Base-by-base conservation (phyloP, 2,329 filamentous ascomycete species). In the Trichoderma atroviride region DNA sequence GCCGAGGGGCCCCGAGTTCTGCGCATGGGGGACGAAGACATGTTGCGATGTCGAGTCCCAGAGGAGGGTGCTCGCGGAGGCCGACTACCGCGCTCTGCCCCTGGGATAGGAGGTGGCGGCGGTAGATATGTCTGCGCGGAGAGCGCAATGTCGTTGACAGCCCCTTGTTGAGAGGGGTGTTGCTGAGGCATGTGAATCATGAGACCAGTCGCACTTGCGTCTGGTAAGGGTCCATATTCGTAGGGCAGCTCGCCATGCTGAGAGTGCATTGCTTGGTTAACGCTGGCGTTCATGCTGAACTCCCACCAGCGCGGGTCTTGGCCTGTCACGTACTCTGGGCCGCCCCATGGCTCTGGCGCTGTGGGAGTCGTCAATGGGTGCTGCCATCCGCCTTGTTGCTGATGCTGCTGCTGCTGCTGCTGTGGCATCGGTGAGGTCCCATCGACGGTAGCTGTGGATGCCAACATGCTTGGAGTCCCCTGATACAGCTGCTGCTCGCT, bases 171-270 rank as follows among this genome's bases (percentile, higher is more conserved):
- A 19, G 72, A 70, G 6, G 73, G 73, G 29, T 73, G 82, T 4
- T 83, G 81, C 70, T 85, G 84, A 22, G 84, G 84, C 84, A 86
- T 85, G 73, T 87, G 83, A 69, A 87, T 85, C 83, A 86, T 84
- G 69, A 87, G 82, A 1, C 83, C 83, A 31, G 75, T 73, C 14
- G 73, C 72, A 71, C 75, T 76, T 58, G 77, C 74, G 55, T 79
- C 77, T 27, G 78, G 73, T 70, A 79, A 69, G 9, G 70, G 53
- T 14, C 74, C 76, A 70, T 81, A 83, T 56, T 83, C 81, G 68
- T 82, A 83, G 0, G 79, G 74, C 52, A 83, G 74, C 24, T 81
- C 80, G 10, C 75, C 73, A 24, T 82, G 81, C 53, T 82, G 81
- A 16, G 75, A 76, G 68, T 83, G 81, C 75, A 83, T 79, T 64